Evolutionary conservation across 176 grass and related monocot species (phyloP), one percentile per base, ranked within the genome.

Genomic region (Phoenix roebelenii): DNA sequence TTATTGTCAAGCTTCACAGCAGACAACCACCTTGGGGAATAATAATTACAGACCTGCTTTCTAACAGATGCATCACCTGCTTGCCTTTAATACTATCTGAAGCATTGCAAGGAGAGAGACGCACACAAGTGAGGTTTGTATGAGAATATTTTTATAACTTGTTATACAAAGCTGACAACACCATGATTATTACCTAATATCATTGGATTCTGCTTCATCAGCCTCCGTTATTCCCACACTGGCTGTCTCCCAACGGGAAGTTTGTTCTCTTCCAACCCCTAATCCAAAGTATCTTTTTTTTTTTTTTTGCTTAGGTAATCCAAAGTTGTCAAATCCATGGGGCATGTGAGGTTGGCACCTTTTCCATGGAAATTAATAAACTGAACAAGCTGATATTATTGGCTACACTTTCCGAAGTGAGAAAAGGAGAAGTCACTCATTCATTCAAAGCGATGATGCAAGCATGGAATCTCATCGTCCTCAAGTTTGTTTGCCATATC

Each of bases 361-460:
- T 24, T 23, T 16, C 12, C 62, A 44, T 44, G 35, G 35, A 12
- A 22, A 49, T 20, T 20, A 20, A 20, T 10, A 18, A 18, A 4
- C 26, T 30, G 17, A 26, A 6, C 7, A 56, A 22, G 54, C 7
- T 14, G 23, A 56, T 7, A 56, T 19, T 9, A 9, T 23, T 18
- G 18, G 22, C 19, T 17, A 18, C 19, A 56, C 12, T 10, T 22
- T 0, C 18, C 54, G 1, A 22, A 3, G 54, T 22, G 7, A 22
- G 58, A 26, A 59, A 5, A 18, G 5, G 66, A 51, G 76, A 72
- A 80, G 76, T 64, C 71, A 75, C 56, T 54, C 61, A 60, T 64
- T 25, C 66, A 50, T 54, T 68, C 74, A 44, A 44, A 14, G 35
- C 9, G 35, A 62, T 79, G 81, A 50, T 75, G 76, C 62, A 67